A percentile compares a stretch with the other conserved stretches of the same genome.
Evolutionary conservation across 331 rosid species (phyloP).

Genomic region (Cucumis variabilis): DNA sequence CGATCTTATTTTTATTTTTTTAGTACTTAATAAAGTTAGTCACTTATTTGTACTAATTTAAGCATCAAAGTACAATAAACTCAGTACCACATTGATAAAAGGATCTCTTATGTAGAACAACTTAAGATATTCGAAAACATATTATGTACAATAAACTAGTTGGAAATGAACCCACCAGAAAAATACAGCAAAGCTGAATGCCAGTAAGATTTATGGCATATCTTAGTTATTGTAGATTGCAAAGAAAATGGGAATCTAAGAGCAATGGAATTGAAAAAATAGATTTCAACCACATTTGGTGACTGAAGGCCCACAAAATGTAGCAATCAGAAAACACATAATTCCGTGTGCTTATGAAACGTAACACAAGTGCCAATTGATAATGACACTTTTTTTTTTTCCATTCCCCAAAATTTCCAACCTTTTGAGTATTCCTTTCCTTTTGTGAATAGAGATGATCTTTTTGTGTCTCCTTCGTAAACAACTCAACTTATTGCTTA

Average conservation of each 20-base stretch:
- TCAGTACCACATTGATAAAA: too few relatives aligned
- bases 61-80: too few relatives aligned
- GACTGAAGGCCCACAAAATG: not conserved
- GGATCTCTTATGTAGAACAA: too few relatives aligned
- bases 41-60: too few relatives aligned
- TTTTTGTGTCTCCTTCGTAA: not conserved
- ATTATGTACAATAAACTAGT: too few relatives aligned
- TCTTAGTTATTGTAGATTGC: not conserved
- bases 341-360: not conserved
- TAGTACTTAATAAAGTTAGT: too few relatives aligned
- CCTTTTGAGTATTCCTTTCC: not conserved
- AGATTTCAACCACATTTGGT: not conserved
- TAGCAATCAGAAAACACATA: not conserved
- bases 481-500: not conserved
- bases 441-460: not conserved
- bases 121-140: too few relatives aligned
- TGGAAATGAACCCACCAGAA: too few relatives aligned
- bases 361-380: not conserved
- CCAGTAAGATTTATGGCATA: not conserved
- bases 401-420: not conserved
- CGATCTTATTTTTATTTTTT: too few relatives aligned
- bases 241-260: not conserved
- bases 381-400: not conserved
- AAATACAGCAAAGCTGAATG: too few relatives aligned
- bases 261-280: not conserved